Base-by-base conservation (phyloP, 148 eudicot species). In the Nyssa sinensis region DNA sequence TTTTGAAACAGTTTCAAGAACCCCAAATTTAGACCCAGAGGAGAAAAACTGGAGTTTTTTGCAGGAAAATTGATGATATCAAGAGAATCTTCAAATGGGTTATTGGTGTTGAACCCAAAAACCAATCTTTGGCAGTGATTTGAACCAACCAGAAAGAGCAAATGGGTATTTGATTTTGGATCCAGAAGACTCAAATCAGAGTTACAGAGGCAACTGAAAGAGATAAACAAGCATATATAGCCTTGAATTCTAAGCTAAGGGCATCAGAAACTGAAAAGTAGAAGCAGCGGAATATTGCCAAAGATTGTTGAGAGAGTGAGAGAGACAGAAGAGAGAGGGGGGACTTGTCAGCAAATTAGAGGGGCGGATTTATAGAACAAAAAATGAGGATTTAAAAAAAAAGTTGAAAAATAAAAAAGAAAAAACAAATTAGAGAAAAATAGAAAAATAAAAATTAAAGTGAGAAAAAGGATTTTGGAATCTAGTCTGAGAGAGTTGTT, bases 301-400 rank as follows among this genome's bases (percentile, higher is more conserved):
- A 63, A 71, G 47, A n/a, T n/a, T 3, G 32, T 29, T 74, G 58
- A n/a, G n/a, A n/a, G 47, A 74, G 66, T 31, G 37, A 72, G 63
- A 17, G 70, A 28, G 62, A 62, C 74, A 57, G 35, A 31, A 60
- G 32, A 31, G 57, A 69, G 75, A 62, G 59, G 67, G 71, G 76
- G 69, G 39, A 60, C 57, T 75, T 8, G 25, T 51, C 6, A 28
- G 41, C n/a, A n/a, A n/a, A 0, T 30, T 33, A 37, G 57, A 16
- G 57, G 39, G 49, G 27, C 19, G 47, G 76, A 25, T 71, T 71
- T 80, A 80, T 80, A 80, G 76, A 60, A 44, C 13, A 32, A 53
- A 66, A 47, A 60, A 57, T 71, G 51, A 44, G 47, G n/a, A n/a
- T n/a, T n/a, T n/a, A n/a, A n/a, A n/a, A n/a, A n/a, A n/a, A n/a